Evolutionary conservation across 164 flowering plant genomes (phyloP).

Genomic region (Macadamia tetraphylla): DNA sequence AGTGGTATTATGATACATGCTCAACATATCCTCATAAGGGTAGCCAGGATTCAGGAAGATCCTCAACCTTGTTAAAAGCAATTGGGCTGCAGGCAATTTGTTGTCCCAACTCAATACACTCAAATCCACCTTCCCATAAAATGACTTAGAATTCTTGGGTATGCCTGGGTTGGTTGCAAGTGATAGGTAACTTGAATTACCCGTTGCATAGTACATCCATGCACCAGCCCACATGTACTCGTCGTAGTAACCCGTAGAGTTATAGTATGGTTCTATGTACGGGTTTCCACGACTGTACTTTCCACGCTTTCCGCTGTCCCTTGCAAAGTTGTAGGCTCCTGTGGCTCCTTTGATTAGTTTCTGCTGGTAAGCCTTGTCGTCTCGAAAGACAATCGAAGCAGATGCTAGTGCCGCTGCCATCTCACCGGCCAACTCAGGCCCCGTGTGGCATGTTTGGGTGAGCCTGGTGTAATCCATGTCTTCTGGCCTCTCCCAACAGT

Average conservation of each 20-base stretch:
- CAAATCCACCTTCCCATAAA: slow-evolving; percentile 20
- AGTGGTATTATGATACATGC: slow-evolving; percentile 48
- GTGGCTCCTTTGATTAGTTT: slow-evolving; percentile 63
- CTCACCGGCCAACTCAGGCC: slow-evolving; percentile 72
- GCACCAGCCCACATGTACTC: slow-evolving; percentile 88
- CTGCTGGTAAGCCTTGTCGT: slow-evolving; percentile 42
- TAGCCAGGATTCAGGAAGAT: slow-evolving; percentile 49
- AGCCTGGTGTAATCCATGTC: slow-evolving; percentile 64
- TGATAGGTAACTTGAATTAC: slow-evolving; percentile 45
- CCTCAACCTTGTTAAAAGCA: slow-evolving; percentile 38
- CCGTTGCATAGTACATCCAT: slow-evolving; percentile 83
- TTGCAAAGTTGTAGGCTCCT: slow-evolving; percentile 47
- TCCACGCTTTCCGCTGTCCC: slow-evolving; percentile 29
- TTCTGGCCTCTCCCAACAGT: slow-evolving; percentile 80
- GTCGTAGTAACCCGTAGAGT: slow-evolving; percentile 64
- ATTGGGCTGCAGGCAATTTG: slow-evolving; percentile 48
- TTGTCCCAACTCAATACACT: slow-evolving; percentile 58
- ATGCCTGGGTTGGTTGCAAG: slow-evolving; percentile 52
- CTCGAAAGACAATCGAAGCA: slow-evolving; percentile 78
- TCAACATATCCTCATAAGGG: slow-evolving; percentile 62
- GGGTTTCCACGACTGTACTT: slow-evolving; percentile 37
- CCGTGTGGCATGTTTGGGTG: slow-evolving; percentile 16
- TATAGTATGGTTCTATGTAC: slow-evolving; percentile 42
- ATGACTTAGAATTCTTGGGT: slow-evolving; percentile 43
- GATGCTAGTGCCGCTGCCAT: slow-evolving; percentile 89